Evolutionary conservation across 2,329 filamentous ascomycete genomes (phyloP), one percentile per base, ranked within the genome.

Genomic region (Raffaelea ambrosiae): DNA sequence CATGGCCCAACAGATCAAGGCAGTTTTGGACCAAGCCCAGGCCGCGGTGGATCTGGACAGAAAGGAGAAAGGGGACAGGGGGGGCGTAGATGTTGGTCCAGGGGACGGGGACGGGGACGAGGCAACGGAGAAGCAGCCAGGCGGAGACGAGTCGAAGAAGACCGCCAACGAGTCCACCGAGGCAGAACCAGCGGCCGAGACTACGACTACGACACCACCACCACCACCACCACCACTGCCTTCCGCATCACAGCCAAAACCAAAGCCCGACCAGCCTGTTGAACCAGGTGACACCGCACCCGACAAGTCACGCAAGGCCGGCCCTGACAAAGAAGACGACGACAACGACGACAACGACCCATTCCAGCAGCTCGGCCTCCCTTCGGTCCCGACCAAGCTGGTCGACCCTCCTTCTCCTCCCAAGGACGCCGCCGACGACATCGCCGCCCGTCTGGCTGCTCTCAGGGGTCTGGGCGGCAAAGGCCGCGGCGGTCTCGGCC

Each of bases 401-500:
- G 58, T 65, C 42, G 64, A 68, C 23, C 65, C 70, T 8, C 58
- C 58, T 18, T 5, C 53, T 42, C 26, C 53, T 49, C 56, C 13
- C 8, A 23, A 18, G 55, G 60, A 67, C 49, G 66, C 68, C 46
- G 67, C 67, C 26, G 65, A 70, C 44, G 68, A 70, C 50, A 72
- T 81, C 43, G 66, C 71, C 2, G 66, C 69, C 8, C 75, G 76
- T 44, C 69, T 80, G 56, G 74, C 74, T 3, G 73, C 71, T 5
- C 66, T 81, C 3, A 66, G 67, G 36, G 65, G 69, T 16, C 53
- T 67, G 39, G 55, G 56, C 45, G 46, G 53, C 48, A 29, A 29
- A 29, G 21, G n/a, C 2, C 43, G 48, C 3, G 23, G 51, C 8
- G 54, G 53, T 33, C 46, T 63, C 48, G 48, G 60, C 48, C 50